Percentiles rank a stretch among this genome's conserved stretches.
These are phyloP conservation scores for Phoma sp. DNA, from an alignment of 2,329 filamentous ascomycete species.

Conservation along the genomic window DNA sequence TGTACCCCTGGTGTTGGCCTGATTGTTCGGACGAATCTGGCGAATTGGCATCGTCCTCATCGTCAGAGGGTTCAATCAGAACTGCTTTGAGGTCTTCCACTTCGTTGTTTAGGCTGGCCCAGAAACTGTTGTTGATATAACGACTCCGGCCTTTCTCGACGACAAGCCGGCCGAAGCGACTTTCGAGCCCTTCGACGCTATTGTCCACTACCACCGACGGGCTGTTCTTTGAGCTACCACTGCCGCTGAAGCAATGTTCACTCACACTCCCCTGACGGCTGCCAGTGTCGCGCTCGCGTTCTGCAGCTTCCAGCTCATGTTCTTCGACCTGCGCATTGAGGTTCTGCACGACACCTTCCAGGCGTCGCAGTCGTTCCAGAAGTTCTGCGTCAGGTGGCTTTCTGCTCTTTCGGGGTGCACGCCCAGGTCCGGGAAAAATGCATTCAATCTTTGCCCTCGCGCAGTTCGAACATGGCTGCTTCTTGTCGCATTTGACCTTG, in stretches of 20 bases:
- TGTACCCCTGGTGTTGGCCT: slow-evolving; percentile 72
- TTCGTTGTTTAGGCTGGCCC: slow-evolving; percentile 78
- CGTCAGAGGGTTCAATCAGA: slow-evolving; percentile 66
- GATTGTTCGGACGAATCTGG: slow-evolving; percentile 44
- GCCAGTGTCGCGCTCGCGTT: slow-evolving; percentile 28
- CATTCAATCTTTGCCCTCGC: slow-evolving; percentile 74
- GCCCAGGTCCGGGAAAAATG: slow-evolving; percentile 76
- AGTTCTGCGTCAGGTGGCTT: slow-evolving; percentile 75
- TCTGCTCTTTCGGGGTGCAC: slow-evolving; percentile 72
- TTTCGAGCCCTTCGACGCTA: slow-evolving; percentile 52
- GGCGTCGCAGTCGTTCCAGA: slow-evolving; percentile 73
- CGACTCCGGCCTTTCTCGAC: slow-evolving; percentile 73
- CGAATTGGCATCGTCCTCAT: slow-evolving; percentile 63
- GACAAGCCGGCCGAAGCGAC: slow-evolving; percentile 72
- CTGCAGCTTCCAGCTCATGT: slow-evolving; percentile 44
- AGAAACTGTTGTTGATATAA: slow-evolving; percentile 80
- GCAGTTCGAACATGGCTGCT: slow-evolving; percentile 79
- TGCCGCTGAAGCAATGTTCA: slow-evolving; percentile 9
- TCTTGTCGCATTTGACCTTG: slow-evolving; percentile 81
- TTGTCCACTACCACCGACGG: slow-evolving; percentile 38
- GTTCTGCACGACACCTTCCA: slow-evolving; percentile 76
- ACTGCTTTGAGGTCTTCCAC: slow-evolving; percentile 70
- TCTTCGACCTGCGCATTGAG: slow-evolving; percentile 56
- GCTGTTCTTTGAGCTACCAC: background rate
- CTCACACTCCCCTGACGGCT: slow-evolving; percentile 21